Conservation (phyloP, 495 filamentous ascomycete species). For the Cudoniella acicularis region DNA sequence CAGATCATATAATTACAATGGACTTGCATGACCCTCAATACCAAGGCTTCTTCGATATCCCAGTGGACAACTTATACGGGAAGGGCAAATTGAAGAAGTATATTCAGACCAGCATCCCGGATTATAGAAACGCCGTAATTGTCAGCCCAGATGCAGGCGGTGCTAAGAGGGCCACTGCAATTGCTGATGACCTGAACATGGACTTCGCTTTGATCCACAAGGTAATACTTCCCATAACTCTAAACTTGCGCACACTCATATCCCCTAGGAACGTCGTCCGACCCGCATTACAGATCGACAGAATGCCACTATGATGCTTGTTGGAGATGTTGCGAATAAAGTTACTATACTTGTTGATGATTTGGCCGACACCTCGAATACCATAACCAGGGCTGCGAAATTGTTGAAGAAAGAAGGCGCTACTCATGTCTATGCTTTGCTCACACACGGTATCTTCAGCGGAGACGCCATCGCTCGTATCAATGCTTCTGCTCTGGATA, state of each 20-base stretch:
- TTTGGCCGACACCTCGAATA: slow-evolving; percentile 92
- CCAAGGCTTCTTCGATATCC: slow-evolving; percentile 98
- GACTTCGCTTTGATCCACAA: slow-evolving; percentile 97
- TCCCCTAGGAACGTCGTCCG: slow-evolving; percentile 84
- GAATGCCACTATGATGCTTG: slow-evolving; percentile 98
- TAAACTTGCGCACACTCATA: slow-evolving; percentile 33
- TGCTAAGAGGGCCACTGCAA: slow-evolving; percentile 94
- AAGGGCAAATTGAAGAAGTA: slow-evolving; percentile 83
- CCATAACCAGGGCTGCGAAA: slow-evolving; percentile 95
- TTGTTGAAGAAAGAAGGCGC: slow-evolving; percentile 92
- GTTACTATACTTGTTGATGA: slow-evolving; percentile 92
- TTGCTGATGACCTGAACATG: slow-evolving; percentile 89
- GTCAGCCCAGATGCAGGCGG: slow-evolving; percentile 96
- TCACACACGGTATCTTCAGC: slow-evolving; percentile 92
- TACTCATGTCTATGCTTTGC: slow-evolving; percentile 77
- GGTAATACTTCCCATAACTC: slow-evolving; percentile 48
- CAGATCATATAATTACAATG: slow-evolving; percentile 96
- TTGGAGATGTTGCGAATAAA: slow-evolving; percentile 78
- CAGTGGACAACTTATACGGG: slow-evolving; percentile 94
- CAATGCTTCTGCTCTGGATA: slow-evolving; percentile 85
- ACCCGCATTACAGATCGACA: slow-evolving; percentile 89
- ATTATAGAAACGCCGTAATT: slow-evolving; percentile 83
- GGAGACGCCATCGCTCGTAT: slow-evolving; percentile 93
- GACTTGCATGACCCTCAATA: slow-evolving; percentile 98
- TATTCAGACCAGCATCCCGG: slow-evolving; percentile 82